phyloP scores from a whole-genome alignment of 352 stramenopile species.

The Phytophthora pluvialis region DNA sequence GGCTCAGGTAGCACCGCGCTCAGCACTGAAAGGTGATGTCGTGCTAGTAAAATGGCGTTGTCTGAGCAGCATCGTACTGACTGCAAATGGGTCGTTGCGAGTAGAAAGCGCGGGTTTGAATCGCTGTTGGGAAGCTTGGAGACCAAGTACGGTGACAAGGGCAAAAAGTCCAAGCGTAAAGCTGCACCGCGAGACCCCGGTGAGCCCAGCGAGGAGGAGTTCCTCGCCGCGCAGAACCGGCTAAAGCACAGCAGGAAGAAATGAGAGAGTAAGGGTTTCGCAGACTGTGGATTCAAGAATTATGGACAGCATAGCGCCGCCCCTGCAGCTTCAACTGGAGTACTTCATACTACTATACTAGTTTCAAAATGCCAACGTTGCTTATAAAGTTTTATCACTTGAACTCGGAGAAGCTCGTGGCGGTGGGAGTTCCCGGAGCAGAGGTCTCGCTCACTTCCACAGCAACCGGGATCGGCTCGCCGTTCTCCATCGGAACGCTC shows the following conservation, averaged over 20 bases:
- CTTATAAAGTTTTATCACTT: slow-evolving; percentile 15
- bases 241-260: slow-evolving; percentile 52
- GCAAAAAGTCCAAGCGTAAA: slow-evolving; percentile 52
- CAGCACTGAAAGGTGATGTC: slow-evolving; percentile 46
- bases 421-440: slow-evolving; percentile 29
- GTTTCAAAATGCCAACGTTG: not conserved
- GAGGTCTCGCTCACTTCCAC: slow-evolving; percentile 36
- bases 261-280: slow-evolving; percentile 10
- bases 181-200: slow-evolving; percentile 4
- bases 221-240: slow-evolving; percentile 58
- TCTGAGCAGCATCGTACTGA: slow-evolving; percentile 7
- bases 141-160: slow-evolving; percentile 62
- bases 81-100: slow-evolving; percentile 13
- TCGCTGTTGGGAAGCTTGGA: slow-evolving; percentile 70
- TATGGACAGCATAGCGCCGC: slow-evolving; percentile 5
- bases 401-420: slow-evolving; percentile 32
- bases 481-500: slow-evolving; percentile 31
- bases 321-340: slow-evolving; percentile 26
- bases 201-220: slow-evolving; percentile 72
- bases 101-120: slow-evolving; percentile 61
- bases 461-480: slow-evolving; percentile 27
- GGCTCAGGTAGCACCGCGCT: slow-evolving; percentile 41
- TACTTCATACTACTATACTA: slow-evolving; percentile 17
- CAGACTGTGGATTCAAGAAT: not conserved
- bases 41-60: not conserved